A percentile compares a stretch with the other conserved stretches of the same genome.
phyloP scores from a whole-genome alignment of 2,329 filamentous ascomycete species.

The Dothideomycetes sp. region DNA sequence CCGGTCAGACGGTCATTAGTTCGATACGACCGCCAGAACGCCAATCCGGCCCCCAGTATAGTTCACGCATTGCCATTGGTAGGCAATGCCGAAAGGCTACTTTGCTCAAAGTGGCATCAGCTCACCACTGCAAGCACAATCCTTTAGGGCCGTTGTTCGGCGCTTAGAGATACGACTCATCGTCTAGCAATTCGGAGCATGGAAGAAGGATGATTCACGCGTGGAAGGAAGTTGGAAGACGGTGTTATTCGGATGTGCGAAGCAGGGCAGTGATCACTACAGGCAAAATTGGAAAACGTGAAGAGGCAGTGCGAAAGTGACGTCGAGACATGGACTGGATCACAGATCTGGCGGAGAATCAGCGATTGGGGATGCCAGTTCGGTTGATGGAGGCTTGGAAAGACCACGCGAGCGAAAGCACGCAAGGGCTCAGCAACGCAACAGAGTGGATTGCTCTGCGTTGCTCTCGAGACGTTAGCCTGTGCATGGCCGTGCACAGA shows the following conservation, averaged over 20 bases:
- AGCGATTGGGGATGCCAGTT: conserved; percentile 5
- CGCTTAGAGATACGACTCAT: too few relatives aligned
- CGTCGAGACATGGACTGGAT: conserved; percentile 6
- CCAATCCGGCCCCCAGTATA: neutral
- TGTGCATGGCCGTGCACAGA: conserved; percentile 4
- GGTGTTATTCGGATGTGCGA: too few relatives aligned
- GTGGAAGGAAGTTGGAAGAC: too few relatives aligned
- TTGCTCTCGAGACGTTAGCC: neutral
- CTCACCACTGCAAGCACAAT: neutral
- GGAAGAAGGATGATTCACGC: too few relatives aligned
- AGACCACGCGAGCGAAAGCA: conserved; percentile 9
- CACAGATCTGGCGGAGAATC: conserved; percentile 5
- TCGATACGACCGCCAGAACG: neutral
- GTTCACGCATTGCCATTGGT: neutral
- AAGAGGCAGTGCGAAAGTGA: too few relatives aligned
- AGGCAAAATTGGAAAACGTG: too few relatives aligned
- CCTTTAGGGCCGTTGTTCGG: too few relatives aligned
- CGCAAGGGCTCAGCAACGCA: conserved; percentile 4
- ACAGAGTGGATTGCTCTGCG: neutral
- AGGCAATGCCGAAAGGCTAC: neutral
- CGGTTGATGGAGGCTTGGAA: conserved; percentile 4
- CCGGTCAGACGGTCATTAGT: neutral
- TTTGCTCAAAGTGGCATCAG: neutral
- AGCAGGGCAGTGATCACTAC: too few relatives aligned
- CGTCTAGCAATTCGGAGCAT: too few relatives aligned